Conservation (phyloP, 202 grass and related monocot genomes). For the Eragrostis tef region DNA sequence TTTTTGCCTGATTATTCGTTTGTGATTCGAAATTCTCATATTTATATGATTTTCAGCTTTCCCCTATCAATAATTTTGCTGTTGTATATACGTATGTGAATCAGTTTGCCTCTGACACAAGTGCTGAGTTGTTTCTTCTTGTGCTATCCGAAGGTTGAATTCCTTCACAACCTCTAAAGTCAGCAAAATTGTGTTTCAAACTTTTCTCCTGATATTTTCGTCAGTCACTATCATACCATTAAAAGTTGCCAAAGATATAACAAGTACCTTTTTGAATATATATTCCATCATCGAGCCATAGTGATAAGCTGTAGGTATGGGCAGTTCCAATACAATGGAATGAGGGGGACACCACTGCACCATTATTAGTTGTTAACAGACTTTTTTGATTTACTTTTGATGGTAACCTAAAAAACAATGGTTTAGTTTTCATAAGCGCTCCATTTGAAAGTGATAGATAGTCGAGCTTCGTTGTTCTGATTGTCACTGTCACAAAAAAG, state of each 20-base stretch:
- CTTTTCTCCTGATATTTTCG: conserved; percentile 35
- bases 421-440: neutral
- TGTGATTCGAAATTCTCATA: neutral
- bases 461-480: neutral
- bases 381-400: neutral
- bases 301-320: neutral
- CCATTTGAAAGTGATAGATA: neutral
- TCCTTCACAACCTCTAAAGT: neutral
- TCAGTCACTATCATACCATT: conserved; percentile 25
- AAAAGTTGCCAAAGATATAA: neutral
- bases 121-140: neutral
- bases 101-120: neutral
- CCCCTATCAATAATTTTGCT: neutral
- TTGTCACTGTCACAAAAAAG: conserved; percentile 15
- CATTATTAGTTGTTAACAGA: neutral
- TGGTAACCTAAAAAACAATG: neutral
- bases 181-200: neutral
- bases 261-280: neutral
- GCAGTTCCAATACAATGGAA: neutral
- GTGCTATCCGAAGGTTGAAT: neutral
- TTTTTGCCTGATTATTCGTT: neutral
- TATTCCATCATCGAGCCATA: neutral
- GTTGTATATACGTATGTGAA: neutral
- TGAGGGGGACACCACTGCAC: neutral
- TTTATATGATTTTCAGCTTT: neutral